phyloP scores from a whole-genome alignment of 1,139 yeast genomes.

The Candida pseudoviswanathii region DNA sequence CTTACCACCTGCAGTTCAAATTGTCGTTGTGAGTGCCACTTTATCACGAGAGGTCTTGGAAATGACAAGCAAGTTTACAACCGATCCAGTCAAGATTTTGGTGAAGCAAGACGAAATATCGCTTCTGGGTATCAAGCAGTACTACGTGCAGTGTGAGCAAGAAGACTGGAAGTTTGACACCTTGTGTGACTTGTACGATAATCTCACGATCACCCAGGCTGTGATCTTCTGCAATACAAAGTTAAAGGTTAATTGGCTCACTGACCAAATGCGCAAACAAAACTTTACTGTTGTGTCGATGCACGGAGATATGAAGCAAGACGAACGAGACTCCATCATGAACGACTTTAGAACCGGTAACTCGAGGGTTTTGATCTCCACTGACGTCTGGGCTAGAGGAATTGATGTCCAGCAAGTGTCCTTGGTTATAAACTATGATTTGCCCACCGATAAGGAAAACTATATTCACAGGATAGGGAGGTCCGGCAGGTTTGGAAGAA shows the following conservation, averaged over 20 bases:
- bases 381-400: slow-evolving; percentile 98
- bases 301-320: slow-evolving; percentile 98
- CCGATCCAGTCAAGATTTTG: slow-evolving; percentile 86
- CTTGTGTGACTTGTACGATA: slow-evolving; percentile 87
- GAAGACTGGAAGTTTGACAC: slow-evolving; percentile 98
- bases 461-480: slow-evolving; percentile 94
- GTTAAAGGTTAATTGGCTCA: slow-evolving; percentile 88
- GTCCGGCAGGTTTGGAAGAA: slow-evolving; percentile 94
- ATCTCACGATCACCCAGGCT: slow-evolving; percentile 93
- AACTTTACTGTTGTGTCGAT: slow-evolving; percentile 89
- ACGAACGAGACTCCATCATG: slow-evolving; percentile 88
- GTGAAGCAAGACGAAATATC: slow-evolving; percentile 90
- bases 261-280: slow-evolving; percentile 73
- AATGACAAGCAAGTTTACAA: slow-evolving; percentile 84
- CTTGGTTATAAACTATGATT: slow-evolving; percentile 86
- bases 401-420: slow-evolving; percentile 98
- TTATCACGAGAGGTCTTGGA: slow-evolving; percentile 82
- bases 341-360: slow-evolving; percentile 77
- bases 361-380: slow-evolving; percentile 84
- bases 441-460: slow-evolving; percentile 84
- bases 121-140: slow-evolving; percentile 88
- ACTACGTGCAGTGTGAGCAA: slow-evolving; percentile 79
- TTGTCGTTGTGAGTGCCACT: slow-evolving; percentile 94
- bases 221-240: slow-evolving; percentile 95
- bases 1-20: slow-evolving; percentile 82